These are phyloP conservation scores for Carex pumila DNA, from an alignment of 176 grass and related monocot genomes.

Conservation along the genomic window DNA sequence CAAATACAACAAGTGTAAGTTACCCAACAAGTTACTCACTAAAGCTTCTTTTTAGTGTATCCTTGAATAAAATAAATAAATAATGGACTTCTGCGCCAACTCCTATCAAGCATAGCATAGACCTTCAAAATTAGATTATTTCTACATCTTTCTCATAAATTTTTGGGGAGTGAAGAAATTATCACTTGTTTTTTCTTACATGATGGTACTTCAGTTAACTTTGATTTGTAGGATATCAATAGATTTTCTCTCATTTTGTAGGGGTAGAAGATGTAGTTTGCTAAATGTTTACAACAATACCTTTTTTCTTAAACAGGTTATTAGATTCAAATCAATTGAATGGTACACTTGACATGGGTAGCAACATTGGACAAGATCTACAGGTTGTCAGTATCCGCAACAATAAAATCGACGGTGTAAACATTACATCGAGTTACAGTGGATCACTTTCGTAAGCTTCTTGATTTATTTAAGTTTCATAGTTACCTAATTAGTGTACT, in stretches of 20 bases:
- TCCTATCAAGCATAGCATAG: not conserved
- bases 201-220: not conserved
- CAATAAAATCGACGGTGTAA: slow-evolving; percentile 37
- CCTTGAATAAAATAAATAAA: not conserved
- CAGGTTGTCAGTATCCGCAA: slow-evolving; percentile 51
- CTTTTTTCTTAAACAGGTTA: slow-evolving; percentile 34
- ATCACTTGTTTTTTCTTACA: not conserved
- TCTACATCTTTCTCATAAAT: not conserved
- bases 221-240: not conserved
- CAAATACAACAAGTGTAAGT: slow-evolving; percentile 81
- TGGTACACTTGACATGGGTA: slow-evolving; percentile 48
- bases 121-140: not conserved
- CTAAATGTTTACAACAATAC: not conserved
- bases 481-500: not conserved
- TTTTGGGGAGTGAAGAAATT: not conserved
- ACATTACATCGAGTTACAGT: slow-evolving; percentile 34
- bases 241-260: not conserved
- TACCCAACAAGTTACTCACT: slow-evolving; percentile 17
- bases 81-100: not conserved
- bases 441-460: slow-evolving; percentile 34
- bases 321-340: slow-evolving; percentile 50
- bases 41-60: not conserved
- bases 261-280: not conserved
- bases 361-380: slow-evolving; percentile 37
- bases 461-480: not conserved